Percentiles rank a stretch among this genome's conserved stretches.
Evolutionary conservation across 2,329 filamentous ascomycete genomes (phyloP).

Genomic region (Leptographium radiaticola): DNA sequence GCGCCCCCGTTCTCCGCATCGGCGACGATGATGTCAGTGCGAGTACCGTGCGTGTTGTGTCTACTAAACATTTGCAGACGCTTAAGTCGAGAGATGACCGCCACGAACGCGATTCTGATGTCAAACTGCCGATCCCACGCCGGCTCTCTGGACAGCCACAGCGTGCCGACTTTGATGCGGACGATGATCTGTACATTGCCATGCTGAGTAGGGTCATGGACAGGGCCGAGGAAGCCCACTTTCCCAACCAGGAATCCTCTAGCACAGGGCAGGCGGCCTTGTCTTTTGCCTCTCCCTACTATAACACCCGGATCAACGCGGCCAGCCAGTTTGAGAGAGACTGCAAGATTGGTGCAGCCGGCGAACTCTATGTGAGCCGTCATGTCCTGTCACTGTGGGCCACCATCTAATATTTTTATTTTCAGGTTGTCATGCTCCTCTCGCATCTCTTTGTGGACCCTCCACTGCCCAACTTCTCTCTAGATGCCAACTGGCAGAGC

Average conservation of each 20-base stretch:
- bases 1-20: not conserved
- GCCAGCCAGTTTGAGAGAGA: slow-evolving; percentile 2
- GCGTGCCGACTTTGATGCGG: no score
- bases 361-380: slow-evolving; percentile 11
- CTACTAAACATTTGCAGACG: not conserved
- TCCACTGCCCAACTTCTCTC: no score
- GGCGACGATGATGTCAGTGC: not conserved
- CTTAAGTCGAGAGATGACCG: not conserved
- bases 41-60: not conserved
- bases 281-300: not conserved
- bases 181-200: no score
- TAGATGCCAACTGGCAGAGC: slow-evolving; percentile 30
- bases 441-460: no score
- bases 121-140: no score
- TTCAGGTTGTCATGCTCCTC: slow-evolving; percentile 3
- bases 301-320: not conserved
- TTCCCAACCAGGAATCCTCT: not conserved
- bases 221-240: no score
- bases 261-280: not conserved
- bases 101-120: not conserved
- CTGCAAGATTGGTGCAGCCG: slow-evolving; percentile 11
- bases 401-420: slow-evolving; percentile 19
- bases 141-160: no score
- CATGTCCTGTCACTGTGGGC: not conserved
- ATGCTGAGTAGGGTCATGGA: no score